phyloP scores from a whole-genome alignment of 2,329 filamentous ascomycete species.

The Aureobasidium melanogenum region DNA sequence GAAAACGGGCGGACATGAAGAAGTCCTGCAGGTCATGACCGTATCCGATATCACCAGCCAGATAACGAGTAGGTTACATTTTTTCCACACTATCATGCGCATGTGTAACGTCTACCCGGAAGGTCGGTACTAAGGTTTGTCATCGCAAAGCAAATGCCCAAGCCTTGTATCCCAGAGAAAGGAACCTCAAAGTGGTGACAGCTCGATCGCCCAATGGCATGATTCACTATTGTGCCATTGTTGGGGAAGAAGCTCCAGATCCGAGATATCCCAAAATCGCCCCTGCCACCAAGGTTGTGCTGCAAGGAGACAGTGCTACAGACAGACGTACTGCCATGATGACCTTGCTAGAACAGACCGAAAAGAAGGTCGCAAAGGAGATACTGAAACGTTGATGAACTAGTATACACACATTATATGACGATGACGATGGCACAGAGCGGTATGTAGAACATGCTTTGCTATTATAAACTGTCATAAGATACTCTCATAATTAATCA shows the following conservation, averaged over 20 bases:
- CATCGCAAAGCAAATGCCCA: conserved; percentile 17
- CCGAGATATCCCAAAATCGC: conserved; percentile 15
- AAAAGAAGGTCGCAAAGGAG: conserved; percentile 18
- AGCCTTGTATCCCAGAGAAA: conserved; percentile 17
- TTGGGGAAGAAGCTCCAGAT: conserved; percentile 13
- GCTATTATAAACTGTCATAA: conserved; percentile 5
- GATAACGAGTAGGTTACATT: conserved; percentile 14
- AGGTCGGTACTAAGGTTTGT: background rate
- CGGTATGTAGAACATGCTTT: conserved; percentile 9
- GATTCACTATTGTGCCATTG: conserved; percentile 15
- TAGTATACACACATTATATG: background rate
- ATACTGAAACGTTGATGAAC: conserved; percentile 14
- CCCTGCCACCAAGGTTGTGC: conserved; percentile 16
- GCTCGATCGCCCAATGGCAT: conserved; percentile 14
- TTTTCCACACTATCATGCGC: background rate
- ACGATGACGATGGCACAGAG: background rate
- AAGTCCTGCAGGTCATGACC: conserved; percentile 5
- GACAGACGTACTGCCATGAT: conserved; percentile 16
- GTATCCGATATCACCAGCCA: conserved; percentile 13
- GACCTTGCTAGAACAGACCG: conserved; percentile 18
- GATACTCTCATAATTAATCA: background rate
- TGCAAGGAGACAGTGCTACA: conserved; percentile 16
- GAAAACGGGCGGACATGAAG: background rate
- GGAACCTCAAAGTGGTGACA: conserved; percentile 17
- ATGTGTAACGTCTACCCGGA: background rate